These are phyloP conservation scores for Cutaneotrichosporon sp. DNA, from an alignment of 1,284 basidiomycete species.

Conservation along the genomic window DNA sequence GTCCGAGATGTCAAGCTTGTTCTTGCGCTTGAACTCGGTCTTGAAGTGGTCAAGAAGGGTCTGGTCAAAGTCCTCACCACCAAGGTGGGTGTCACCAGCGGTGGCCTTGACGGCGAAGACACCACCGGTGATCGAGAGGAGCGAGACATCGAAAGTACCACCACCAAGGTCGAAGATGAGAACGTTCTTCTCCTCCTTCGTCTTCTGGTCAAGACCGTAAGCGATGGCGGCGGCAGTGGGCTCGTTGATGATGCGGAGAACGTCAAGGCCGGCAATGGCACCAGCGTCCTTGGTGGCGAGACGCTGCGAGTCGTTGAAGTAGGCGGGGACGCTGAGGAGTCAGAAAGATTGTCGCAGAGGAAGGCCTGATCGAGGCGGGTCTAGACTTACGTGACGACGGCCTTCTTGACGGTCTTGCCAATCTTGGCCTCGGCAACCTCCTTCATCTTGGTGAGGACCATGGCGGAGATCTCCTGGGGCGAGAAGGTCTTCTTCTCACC, in stretches of 20 bases:
- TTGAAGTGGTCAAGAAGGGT: slow-evolving; percentile 87
- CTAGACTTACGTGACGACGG: slow-evolving; percentile 74
- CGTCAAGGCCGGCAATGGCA: slow-evolving; percentile 64
- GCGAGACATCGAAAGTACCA: slow-evolving; percentile 71
- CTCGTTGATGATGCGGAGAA: slow-evolving; percentile 70
- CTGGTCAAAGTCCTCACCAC: slow-evolving; percentile 99
- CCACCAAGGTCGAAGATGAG: slow-evolving; percentile 99
- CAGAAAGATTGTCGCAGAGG: slow-evolving; percentile 10
- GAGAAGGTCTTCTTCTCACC: slow-evolving; percentile 77
- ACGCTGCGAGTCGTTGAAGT: slow-evolving; percentile 70
- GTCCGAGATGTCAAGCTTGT: slow-evolving; percentile 83
- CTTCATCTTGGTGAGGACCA: slow-evolving; percentile 98
- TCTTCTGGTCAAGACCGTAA: slow-evolving; percentile 67
- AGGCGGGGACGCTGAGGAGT: slow-evolving; percentile 63
- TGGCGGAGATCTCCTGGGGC: slow-evolving; percentile 65
- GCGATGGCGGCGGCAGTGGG: slow-evolving; percentile 58
- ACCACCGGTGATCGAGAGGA: slow-evolving; percentile 87
- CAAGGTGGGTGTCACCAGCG: slow-evolving; percentile 97
- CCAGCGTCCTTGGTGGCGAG: slow-evolving; percentile 65
- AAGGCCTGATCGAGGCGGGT: too few species aligned
- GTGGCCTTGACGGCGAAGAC: slow-evolving; percentile 97
- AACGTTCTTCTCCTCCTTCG: slow-evolving; percentile 92
- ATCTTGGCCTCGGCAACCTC: slow-evolving; percentile 98
- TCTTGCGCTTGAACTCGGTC: slow-evolving; percentile 97
- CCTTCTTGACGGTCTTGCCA: slow-evolving; percentile 93